Conservation (phyloP, 257 asterid species). For the Rhazya stricta region DNA sequence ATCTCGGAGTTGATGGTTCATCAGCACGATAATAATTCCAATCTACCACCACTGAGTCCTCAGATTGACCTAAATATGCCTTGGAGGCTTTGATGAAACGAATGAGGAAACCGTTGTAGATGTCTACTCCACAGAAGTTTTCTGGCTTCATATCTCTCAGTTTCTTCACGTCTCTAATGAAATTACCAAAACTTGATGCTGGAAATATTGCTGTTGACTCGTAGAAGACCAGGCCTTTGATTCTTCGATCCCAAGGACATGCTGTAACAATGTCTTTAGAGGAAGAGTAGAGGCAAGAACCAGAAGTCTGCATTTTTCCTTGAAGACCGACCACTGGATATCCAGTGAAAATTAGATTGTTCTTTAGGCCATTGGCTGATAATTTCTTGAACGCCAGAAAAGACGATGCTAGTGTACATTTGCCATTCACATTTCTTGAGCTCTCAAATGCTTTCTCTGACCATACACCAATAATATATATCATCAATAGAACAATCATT, state of each 20-base stretch:
- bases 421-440: constrained; percentile 29
- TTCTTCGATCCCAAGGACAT: constrained; percentile 78
- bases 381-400: constrained; percentile 42
- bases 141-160: constrained; percentile 47
- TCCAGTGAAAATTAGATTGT: constrained; percentile 56
- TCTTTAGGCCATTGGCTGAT: constrained; percentile 68
- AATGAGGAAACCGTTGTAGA: constrained; percentile 67
- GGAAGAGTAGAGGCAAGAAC: constrained; percentile 73
- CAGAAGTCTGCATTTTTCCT: constrained; percentile 69
- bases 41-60: constrained; percentile 58
- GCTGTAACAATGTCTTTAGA: constrained; percentile 23
- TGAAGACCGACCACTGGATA: constrained; percentile 82
- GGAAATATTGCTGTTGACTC: constrained; percentile 66
- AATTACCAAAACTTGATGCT: constrained; percentile 28
- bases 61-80: constrained; percentile 58
- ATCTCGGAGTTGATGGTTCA: constrained; percentile 44
- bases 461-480: neutral
- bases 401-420: constrained; percentile 48
- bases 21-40: constrained; percentile 64
- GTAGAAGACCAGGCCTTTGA: constrained; percentile 59
- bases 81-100: constrained; percentile 54
- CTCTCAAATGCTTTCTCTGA: constrained; percentile 62
- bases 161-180: constrained; percentile 49
- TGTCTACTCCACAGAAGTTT: constrained; percentile 67
- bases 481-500: neutral